Evolutionary conservation across 768 basidiomycete genomes (phyloP), one percentile per base, ranked within the genome.

Genomic region (Panaeolus papilionaceus): DNA sequence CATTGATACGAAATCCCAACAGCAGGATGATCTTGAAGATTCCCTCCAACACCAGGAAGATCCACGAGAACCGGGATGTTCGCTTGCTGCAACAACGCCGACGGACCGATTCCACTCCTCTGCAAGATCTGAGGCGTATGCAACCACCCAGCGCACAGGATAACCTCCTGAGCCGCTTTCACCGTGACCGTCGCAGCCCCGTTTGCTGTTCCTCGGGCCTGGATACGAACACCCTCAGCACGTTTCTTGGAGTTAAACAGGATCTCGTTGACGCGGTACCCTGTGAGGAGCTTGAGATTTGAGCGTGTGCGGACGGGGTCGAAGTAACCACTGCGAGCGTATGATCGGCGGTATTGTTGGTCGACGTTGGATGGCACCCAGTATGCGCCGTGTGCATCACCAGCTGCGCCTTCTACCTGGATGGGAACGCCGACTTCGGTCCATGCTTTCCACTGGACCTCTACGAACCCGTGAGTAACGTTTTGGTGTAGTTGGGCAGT

Each of bases 281-380:
- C 69, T 4, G 62, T 66, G 28, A 69, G 63, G 7, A 69, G 66
- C 40, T 67, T 66, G 37, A 67, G 63, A 38, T 69, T 69, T 18
- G 69, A 39, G 3, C 66, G 66, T 12, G 38, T 63, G n/a, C 40
- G 47, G 12, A 58, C 67, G 14, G 69, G 67, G 64, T 70, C 67
- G 23, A 49, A 67, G 62, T 67, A 70, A 0, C 45, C 66, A 40
- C 61, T 70, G 26, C 61, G 38, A 11, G 69, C 69, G 33, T 67
- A 67, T 7, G 69, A 70, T 11, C 66, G 67, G 6, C 62, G 69
- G 40, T 67, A 70, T 18, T 62, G 54, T 40, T 70, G 69, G 38
- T 70, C 69, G 64, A 64, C 62, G 40, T 70, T 70, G 47, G 66
- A 65, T 3, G 69, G 69, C 12, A 70, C 66, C 69, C 66, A 68